Conservation (phyloP, 768 basidiomycete species). For the Tylopilus felleus region DNA sequence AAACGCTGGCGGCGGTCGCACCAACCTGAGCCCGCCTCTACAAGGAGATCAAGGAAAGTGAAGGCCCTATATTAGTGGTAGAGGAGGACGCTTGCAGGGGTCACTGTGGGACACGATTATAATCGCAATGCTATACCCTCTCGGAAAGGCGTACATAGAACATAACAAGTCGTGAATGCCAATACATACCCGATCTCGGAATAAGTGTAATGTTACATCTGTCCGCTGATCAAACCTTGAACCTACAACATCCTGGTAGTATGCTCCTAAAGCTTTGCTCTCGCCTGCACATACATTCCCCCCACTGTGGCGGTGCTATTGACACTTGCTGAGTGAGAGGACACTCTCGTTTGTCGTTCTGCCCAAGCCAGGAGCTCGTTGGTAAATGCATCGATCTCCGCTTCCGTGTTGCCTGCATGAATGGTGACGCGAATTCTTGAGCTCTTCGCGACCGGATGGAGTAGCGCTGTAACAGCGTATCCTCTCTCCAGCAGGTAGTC, state of each 20-base stretch:
- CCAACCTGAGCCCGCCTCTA: not conserved
- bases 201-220: not conserved
- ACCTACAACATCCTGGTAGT: not conserved
- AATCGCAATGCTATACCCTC: not conserved
- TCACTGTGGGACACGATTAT: too few species aligned
- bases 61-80: too few species aligned
- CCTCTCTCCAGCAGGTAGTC: constrained; percentile 14
- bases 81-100: too few species aligned
- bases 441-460: constrained; percentile 8
- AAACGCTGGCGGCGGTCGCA: not conserved
- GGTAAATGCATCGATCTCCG: constrained; percentile 15
- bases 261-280: constrained; percentile 11
- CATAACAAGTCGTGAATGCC: not conserved
- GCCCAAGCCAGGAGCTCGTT: constrained; percentile 15
- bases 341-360: not conserved
- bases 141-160: not conserved
- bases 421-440: constrained; percentile 18
- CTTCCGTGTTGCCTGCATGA: constrained; percentile 21
- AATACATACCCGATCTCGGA: not conserved
- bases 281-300: not conserved
- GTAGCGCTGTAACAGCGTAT: constrained; percentile 7
- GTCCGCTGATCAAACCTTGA: not conserved
- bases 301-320: not conserved
- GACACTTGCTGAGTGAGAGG: not conserved
- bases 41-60: not conserved